Evolutionary conservation across 129 eudicot genomes (phyloP), one percentile per base, ranked within the genome.

Genomic region (Calendula officinalis): DNA sequence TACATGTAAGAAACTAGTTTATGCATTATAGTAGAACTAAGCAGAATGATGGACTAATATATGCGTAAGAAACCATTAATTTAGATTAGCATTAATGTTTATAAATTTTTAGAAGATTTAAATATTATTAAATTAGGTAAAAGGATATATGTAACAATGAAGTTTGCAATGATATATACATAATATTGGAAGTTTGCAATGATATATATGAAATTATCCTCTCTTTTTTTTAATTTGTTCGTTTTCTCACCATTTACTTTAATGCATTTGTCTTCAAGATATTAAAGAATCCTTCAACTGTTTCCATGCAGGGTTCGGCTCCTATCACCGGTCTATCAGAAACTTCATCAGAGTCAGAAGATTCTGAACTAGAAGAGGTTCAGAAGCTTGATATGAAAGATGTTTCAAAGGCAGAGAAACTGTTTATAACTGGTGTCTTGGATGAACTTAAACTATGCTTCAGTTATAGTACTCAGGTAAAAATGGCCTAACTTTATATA

Each of bases 391-490:
- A 78, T 34, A 43, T 60, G 58, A 62, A 72, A 16, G 87, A 83
- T 77, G 65, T 69, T 36, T 78, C 86, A 51, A 75, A 75, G 62
- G 46, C 74, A 46, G 99, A 92, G 83, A 85, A 76, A 33, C 40
- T 92, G 10, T 92, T 83, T 34, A 58, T 92, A 64, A 85, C 91
- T 44, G 99, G 99, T 69, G 86, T 83, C 35, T 78, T 92, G 51
- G 99, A 92, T 66, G 99, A 88, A 74, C 56, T 88, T 40, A 92
- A 83, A 77, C 72, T 92, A 40, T 72, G 85, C 77, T 88, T 92
- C 80, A 78, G 75, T 57, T 92, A 85, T 72, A 79, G 78, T 50
- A 61, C 74, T 63, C 86, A 80, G 88, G 98, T 85, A 71, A 54
- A 66, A 5, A 34, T 60, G 46, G 69, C 16, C 64, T 13, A 49